These are phyloP conservation scores for Zychaea mexicana DNA, from an alignment of 371 early-diverging fungal species.

Conservation along the genomic window DNA sequence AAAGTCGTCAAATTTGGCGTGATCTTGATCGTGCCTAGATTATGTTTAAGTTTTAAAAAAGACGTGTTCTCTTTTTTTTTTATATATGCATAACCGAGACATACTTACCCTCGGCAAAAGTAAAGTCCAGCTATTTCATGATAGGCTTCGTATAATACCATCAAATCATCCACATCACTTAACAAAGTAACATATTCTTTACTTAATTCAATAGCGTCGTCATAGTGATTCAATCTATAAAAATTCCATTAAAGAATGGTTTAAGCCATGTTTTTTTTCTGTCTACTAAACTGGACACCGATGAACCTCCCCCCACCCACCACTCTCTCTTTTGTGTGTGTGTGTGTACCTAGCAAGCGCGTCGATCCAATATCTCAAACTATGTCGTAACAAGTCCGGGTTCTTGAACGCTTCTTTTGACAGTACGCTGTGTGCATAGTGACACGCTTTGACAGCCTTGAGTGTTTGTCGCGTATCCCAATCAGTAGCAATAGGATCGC, in stretches of 20 bases:
- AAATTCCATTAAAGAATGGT: no score
- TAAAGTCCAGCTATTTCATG: constrained; percentile 32
- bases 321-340: no score
- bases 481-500: background rate
- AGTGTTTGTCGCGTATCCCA: background rate
- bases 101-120: constrained; percentile 30
- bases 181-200: background rate
- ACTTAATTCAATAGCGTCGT: background rate
- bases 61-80: background rate
- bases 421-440: background rate
- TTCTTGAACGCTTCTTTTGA: background rate
- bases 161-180: constrained; percentile 7
- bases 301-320: no score
- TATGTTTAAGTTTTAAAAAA: background rate
- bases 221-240: background rate
- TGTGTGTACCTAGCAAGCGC: background rate
- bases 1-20: constrained; percentile 26
- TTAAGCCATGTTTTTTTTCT: no score
- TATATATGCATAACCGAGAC: background rate
- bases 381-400: background rate
- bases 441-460: background rate
- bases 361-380: background rate
- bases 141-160: constrained; percentile 22
- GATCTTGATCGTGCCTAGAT: constrained; percentile 16
- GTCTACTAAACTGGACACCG: no score